Base-by-base conservation (phyloP, 768 basidiomycete genomes). In the Termitomyces sp. region DNA sequence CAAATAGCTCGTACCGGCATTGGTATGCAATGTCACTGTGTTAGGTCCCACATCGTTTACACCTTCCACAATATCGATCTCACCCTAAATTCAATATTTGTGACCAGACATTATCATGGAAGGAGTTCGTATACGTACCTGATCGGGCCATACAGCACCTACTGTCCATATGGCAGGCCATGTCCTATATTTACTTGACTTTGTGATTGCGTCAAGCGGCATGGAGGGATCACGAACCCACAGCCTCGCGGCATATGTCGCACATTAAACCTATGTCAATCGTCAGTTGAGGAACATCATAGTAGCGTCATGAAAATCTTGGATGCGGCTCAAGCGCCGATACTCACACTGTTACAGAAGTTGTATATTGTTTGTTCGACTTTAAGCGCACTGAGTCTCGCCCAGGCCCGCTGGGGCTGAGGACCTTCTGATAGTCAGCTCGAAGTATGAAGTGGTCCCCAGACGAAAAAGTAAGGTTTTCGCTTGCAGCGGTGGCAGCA, bases 241-340 rank as follows among this genome's bases (percentile, higher is more conserved):
- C 82, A 83, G 8, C 83, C 84, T 61, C 81, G 72, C 8, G 84
- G 84, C 82, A 85, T 85, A 62, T 85, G 84, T 24, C 73, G 68
- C 46, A 84, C 63, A 62, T 85, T 77, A 59, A 82, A 74, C 31
- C 74, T 77, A 20, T 59, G 27, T 26, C 29, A 26, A n/a, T 20
- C n/a, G 22, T 53, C 37, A 32, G 52, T 29, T 29, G 9, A 22
- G n/a, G 12, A 4, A 31, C 20, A 6, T 29, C n/a, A n/a, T n/a
- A n/a, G n/a, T n/a, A n/a, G n/a, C n/a, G n/a, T n/a, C n/a, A n/a
- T n/a, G n/a, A n/a, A n/a, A n/a, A n/a, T n/a, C n/a, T n/a, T n/a
- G n/a, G n/a, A n/a, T n/a, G n/a, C n/a, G n/a, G n/a, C 29, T 29
- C 29, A 29, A n/a, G n/a, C n/a, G n/a, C n/a, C 9, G 12, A 12